Evolutionary conservation across 1,284 basidiomycete genomes (phyloP), one percentile per base, ranked within the genome.

Genomic region (Ustilago tritici): DNA sequence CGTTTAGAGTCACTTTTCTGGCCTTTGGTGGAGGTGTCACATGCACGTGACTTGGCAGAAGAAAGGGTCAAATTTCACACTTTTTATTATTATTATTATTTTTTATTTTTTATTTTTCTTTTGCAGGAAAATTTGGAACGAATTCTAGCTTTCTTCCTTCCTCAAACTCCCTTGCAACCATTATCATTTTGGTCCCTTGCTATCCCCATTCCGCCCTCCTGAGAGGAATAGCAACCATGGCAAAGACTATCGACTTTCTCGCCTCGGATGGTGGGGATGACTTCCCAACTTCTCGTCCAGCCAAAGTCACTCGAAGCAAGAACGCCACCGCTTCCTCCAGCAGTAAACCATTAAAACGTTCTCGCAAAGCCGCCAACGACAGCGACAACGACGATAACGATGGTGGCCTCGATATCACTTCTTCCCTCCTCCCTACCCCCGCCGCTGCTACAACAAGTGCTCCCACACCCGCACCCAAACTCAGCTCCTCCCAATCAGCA

Each of bases 211-310:
- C 5, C 6, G 19, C 17, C 15, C 2, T 15, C 11, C 8, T 8
- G 9, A 9, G 19, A 56, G 28, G 40, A 9, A 3, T 8, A 56
- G 38, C 40, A n/a, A 63, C 3, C 23, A 82, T 82, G 81, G 70
- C 78, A 32, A 73, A 73, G 56, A 77, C 70, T 17, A 71, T 84
- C 66, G 81, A 84, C 64, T 84, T 84, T 57, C 67, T 83, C 49
- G 78, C 76, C 52, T 78, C 70, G 10, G 78, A 81, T 46, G 82
- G 78, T 62, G 77, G 82, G 38, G 61, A 61, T 54, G 56, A 72
- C 40, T 61, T 66, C n/a, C 28, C 46, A 41, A 15, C 40, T 8
- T 14, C 65, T 19, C 58, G 49, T 35, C 55, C 70, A 38, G 53
- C 64, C 50, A 72, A 62, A 23, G 11, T 59, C 6, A 36, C 40